phyloP scores from a whole-genome alignment of 2,329 filamentous ascomycete species.

The Sphaerulina populicola region DNA sequence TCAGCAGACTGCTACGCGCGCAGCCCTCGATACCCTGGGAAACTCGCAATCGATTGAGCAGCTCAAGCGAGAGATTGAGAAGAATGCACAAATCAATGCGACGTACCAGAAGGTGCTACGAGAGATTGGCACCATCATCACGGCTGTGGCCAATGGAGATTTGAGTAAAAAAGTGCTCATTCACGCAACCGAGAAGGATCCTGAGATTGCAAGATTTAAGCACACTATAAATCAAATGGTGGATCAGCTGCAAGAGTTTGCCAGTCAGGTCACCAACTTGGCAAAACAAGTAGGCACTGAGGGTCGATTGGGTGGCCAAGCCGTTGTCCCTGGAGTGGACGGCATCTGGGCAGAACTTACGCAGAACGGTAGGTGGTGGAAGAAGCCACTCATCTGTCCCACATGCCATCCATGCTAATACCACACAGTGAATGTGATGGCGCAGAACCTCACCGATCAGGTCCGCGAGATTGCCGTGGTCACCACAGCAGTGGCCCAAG shows the following conservation, averaged over 20 bases:
- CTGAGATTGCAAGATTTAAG: conserved; percentile 96
- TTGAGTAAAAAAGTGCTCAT: conserved; percentile 95
- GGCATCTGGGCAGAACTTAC: conserved; percentile 98
- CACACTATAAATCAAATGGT: conserved; percentile 99
- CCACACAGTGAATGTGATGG: conserved; percentile 81
- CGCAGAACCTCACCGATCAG: conserved; percentile 94
- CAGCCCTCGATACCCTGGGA: conserved; percentile 69
- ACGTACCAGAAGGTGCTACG: conserved; percentile 95
- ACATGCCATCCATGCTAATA: conserved; percentile 18
- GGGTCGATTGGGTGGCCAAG: conserved; percentile 86
- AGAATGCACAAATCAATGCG: conserved; percentile 95
- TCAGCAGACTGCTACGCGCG: conserved; percentile 77
- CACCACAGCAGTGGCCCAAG: conserved; percentile 87
- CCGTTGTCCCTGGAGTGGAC: conserved; percentile 85
- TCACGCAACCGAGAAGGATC: conserved; percentile 93
- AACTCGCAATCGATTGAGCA: conserved; percentile 81
- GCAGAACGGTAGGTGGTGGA: conserved; percentile 39
- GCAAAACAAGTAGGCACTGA: conserved; percentile 95
- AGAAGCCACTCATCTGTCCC: neutral
- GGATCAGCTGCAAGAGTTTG: conserved; percentile 93
- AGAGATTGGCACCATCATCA: conserved; percentile 96
- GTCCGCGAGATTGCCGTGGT: conserved; percentile 96
- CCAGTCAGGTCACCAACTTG: conserved; percentile 88
- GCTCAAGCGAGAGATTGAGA: conserved; percentile 86
- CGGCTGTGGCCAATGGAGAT: conserved; percentile 88